A percentile compares a stretch with the other conserved stretches of the same genome.
Evolutionary conservation across 257 asterid genomes (phyloP).

Genomic region (Gentiana macrophylla): DNA sequence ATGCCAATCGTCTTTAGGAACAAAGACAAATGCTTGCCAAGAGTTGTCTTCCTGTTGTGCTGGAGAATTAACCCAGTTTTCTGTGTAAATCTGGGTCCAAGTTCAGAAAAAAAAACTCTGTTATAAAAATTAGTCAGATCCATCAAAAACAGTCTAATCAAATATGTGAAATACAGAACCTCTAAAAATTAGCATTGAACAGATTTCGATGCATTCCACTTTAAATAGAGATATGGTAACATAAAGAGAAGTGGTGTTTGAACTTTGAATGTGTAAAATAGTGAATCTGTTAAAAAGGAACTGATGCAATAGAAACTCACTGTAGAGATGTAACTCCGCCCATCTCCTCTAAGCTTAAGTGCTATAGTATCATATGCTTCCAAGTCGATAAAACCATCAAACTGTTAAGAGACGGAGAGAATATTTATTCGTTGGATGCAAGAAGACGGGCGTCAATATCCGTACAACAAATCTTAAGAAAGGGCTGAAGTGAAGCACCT

Average conservation of each 20-base stretch:
- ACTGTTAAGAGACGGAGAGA: conserved; percentile 34
- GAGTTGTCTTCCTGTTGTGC: conserved; percentile 98
- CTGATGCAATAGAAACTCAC: conserved; percentile 37
- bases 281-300: no score
- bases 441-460: background rate
- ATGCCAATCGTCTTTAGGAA: conserved; percentile 85
- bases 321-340: conserved; percentile 92
- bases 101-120: conserved; percentile 10
- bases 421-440: conserved; percentile 3
- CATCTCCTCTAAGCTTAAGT: conserved; percentile 83
- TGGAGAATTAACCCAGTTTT: conserved; percentile 97
- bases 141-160: no score
- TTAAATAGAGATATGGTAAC: no score
- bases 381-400: conserved; percentile 91
- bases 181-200: no score
- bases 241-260: no score
- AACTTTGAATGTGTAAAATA: no score
- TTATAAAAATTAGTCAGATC: background rate
- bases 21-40: conserved; percentile 90
- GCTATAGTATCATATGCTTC: conserved; percentile 79
- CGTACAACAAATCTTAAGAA: background rate
- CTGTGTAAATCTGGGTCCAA: conserved; percentile 76
- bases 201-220: no score
- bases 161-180: no score
- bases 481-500: conserved; percentile 29